Base-by-base conservation (phyloP, 208 protist genomes). In the Naegleria lovaniensis region DNA sequence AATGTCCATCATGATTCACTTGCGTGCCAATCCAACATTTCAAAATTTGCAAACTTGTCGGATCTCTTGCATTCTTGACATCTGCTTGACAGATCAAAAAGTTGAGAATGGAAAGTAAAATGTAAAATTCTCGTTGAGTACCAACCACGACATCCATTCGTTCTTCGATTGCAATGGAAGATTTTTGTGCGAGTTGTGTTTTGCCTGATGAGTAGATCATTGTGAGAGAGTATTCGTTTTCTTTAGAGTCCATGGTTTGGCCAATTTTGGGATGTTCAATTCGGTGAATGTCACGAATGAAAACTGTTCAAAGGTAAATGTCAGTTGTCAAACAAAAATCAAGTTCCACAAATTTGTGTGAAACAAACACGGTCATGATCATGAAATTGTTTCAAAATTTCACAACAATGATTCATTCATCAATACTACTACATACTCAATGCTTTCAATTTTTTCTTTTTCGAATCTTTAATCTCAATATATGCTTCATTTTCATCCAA, bases 21-120 rank as follows among this genome's bases (percentile, higher is more conserved):
- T 88, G 41, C 9, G 84, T 39, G 38, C 15, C n/a, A 36, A 88
- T 88, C 84, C 84, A 88, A n/a, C 41, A 39, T 38, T 88, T 88
- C 41, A 58, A 22, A 58, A 88, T 55, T 67, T 67, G 55, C 22
- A 67, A 67, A 67, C 55, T 67, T 67, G 55, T 67, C 19, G 55
- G 55, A 67, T 67, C 55, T 67, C 22, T 67, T 29, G 22, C 11
- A 29, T 15, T 29, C 22, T 67, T 67, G 6, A 67, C 19, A 67
- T 67, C 55, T 15, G 55, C 55, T 67, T 29, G 55, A 67, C 55
- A 67, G 19, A 67, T 67, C 22, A 67, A 67, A 67, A 29, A 67
- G 55, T 67, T 67, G 1, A 67, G 3, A 4, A 67, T 29, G 11
- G 55, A 15, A 29, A 67, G 22, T 29, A 67, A 67, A 29, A 67